These are phyloP conservation scores for Pterocarpus santalinus DNA, from an alignment of 306 rosid genomes.

Conservation along the genomic window DNA sequence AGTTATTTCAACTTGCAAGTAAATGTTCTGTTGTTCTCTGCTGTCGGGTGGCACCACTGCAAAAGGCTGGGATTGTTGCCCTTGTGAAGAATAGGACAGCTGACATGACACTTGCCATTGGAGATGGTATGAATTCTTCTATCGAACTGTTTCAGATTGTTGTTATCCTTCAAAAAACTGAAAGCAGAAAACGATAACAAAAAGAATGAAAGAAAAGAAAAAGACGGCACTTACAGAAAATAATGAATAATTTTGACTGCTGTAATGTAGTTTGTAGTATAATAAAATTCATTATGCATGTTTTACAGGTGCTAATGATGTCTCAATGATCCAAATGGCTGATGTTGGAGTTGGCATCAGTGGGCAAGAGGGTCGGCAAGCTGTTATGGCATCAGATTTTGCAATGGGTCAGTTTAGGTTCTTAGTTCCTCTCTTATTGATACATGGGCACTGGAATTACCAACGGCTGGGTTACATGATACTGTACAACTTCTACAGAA, in stretches of 20 bases:
- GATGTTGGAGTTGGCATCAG: constrained; percentile 99
- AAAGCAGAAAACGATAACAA: not conserved
- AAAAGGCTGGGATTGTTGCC: constrained; percentile 90
- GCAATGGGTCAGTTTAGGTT: constrained; percentile 97
- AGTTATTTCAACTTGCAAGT: constrained; percentile 83
- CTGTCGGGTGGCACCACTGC: constrained; percentile 97
- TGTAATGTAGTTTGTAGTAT: constrained; percentile 1
- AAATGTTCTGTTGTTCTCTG: constrained; percentile 93
- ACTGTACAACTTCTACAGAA: constrained; percentile 91
- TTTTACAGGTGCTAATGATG: constrained; percentile 90
- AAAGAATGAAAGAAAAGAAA: not conserved
- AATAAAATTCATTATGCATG: constrained; percentile 23
- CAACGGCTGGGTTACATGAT: constrained; percentile 98
- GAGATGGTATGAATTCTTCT: constrained; percentile 72
- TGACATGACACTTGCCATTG: constrained; percentile 95
- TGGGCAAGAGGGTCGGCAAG: constrained; percentile 99
- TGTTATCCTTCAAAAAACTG: not conserved
- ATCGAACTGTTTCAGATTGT: constrained; percentile 23
- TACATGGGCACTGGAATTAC: constrained; percentile 99
- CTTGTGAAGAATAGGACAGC: constrained; percentile 86
- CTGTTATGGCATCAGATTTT: constrained; percentile 98
- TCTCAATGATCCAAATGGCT: constrained; percentile 99
- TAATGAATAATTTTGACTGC: constrained; percentile 14
- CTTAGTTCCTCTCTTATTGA: constrained; percentile 85
- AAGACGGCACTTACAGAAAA: not conserved